phyloP scores from a whole-genome alignment of 2,329 filamentous ascomycete genomes.

The Colletotrichum aenigma region DNA sequence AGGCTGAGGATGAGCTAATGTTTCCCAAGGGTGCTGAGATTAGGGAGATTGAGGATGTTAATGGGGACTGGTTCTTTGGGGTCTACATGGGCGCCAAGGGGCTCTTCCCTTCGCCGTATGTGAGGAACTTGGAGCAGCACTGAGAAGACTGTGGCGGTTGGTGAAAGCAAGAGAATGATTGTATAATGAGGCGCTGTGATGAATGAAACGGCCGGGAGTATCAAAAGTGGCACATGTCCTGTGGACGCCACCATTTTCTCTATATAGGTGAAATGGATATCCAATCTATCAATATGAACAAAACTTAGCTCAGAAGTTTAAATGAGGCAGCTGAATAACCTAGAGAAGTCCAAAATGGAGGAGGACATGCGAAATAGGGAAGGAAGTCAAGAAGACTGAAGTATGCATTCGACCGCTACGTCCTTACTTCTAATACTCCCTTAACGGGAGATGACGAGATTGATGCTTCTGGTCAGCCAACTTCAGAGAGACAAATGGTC shows the following conservation, averaged over 20 bases:
- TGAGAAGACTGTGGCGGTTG: background rate
- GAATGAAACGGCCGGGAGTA: background rate
- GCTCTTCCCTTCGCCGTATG: slow-evolving; percentile 82
- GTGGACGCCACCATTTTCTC: background rate
- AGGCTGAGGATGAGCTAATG: slow-evolving; percentile 73
- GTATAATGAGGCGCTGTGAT: background rate
- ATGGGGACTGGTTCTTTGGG: slow-evolving; percentile 90
- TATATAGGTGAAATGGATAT: background rate
- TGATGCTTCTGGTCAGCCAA: fast-evolving
- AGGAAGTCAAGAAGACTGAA: background rate
- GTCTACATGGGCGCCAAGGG: slow-evolving; percentile 82
- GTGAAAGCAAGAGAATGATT: background rate
- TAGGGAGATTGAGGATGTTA: slow-evolving; percentile 82
- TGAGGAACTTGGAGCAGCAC: slow-evolving; percentile 48
- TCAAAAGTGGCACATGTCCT: background rate
- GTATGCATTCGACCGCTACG: background rate
- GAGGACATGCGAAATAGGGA: background rate
- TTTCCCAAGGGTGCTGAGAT: slow-evolving; percentile 88
- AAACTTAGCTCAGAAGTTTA: background rate
- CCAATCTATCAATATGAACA: background rate
- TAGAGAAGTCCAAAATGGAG: background rate
- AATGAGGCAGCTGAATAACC: background rate
- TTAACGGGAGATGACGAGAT: background rate
- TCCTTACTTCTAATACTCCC: background rate
- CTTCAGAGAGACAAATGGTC: background rate